phyloP scores from a whole-genome alignment of 1,139 yeast genomes.

The Debaryomyces fabryi region DNA sequence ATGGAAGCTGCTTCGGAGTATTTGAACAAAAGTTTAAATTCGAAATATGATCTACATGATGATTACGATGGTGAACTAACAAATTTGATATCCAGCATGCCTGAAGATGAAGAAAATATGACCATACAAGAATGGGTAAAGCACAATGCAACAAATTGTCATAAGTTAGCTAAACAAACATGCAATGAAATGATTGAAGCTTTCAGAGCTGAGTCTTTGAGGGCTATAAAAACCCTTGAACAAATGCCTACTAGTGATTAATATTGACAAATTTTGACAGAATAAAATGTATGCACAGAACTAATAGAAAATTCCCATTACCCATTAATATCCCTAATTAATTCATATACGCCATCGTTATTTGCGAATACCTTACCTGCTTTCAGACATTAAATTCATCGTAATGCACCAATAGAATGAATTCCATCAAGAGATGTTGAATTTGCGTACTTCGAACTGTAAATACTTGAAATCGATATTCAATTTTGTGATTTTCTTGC shows the following conservation, averaged over 20 bases:
- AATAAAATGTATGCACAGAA: too few species aligned
- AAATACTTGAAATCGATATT: too few species aligned
- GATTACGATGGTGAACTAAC: conserved; percentile 69
- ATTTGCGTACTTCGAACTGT: too few species aligned
- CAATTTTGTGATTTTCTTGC: too few species aligned
- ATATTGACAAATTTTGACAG: not conserved
- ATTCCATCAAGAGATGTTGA: too few species aligned
- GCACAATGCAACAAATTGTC: conserved; percentile 49
- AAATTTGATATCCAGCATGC: conserved; percentile 66
- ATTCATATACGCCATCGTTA: too few species aligned
- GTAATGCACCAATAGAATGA: too few species aligned
- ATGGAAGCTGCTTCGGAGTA: conserved; percentile 43
- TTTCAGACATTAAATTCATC: too few species aligned
- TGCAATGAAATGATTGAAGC: conserved; percentile 46
- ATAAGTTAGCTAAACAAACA: conserved; percentile 44
- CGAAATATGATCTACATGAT: conserved; percentile 42
- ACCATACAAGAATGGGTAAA: conserved; percentile 71
- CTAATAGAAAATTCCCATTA: not conserved
- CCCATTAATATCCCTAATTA: not conserved
- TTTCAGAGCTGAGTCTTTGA: conserved; percentile 43
- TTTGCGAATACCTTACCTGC: too few species aligned
- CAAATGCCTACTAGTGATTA: conserved; percentile 8
- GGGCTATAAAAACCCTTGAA: conserved; percentile 23
- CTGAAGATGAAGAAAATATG: conserved; percentile 68
- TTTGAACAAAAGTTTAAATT: conserved; percentile 27